Conservation (phyloP, 1,284 basidiomycete species). For the Ustilago tritici region DNA sequence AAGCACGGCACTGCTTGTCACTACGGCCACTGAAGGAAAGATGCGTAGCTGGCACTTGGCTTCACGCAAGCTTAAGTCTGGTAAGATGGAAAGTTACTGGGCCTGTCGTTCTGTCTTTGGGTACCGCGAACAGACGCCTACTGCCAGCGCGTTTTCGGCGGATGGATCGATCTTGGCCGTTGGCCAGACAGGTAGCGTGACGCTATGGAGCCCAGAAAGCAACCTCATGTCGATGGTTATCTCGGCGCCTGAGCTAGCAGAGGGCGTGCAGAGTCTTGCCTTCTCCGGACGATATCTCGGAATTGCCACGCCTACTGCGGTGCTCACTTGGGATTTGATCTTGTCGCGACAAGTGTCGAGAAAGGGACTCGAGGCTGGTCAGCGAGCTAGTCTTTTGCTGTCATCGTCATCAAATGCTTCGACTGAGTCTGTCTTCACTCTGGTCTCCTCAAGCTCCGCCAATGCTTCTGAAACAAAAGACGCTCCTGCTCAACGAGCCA, state of each 20-base stretch:
- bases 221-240: constrained; percentile 79
- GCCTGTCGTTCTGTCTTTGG: constrained; percentile 62
- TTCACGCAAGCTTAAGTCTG: constrained; percentile 57
- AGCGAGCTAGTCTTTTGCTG: constrained; percentile 22
- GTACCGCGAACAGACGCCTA: constrained; percentile 58
- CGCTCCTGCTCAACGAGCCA: constrained; percentile 13
- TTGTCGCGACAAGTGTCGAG: constrained; percentile 48
- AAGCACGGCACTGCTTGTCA: constrained; percentile 72
- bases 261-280: constrained; percentile 24
- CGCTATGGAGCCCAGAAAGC: constrained; percentile 81
- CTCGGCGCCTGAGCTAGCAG: constrained; percentile 51
- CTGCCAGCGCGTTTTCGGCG: constrained; percentile 79
- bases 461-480: neutral
- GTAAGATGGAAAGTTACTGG: constrained; percentile 61
- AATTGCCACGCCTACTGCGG: constrained; percentile 27
- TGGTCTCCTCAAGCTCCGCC: constrained; percentile 18
- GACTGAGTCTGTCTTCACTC: constrained; percentile 22
- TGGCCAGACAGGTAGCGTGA: constrained; percentile 78
- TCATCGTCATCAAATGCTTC: constrained; percentile 6
- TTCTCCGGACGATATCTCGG: constrained; percentile 61
- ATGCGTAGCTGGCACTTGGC: constrained; percentile 77
- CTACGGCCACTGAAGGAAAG: constrained; percentile 78
- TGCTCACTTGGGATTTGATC: constrained; percentile 65
- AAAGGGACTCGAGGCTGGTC: constrained; percentile 24
- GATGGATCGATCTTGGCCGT: constrained; percentile 89